Evolutionary conservation across 2,329 filamentous ascomycete genomes (phyloP), one percentile per base, ranked within the genome.

Genomic region (Beauveria sp.): DNA sequence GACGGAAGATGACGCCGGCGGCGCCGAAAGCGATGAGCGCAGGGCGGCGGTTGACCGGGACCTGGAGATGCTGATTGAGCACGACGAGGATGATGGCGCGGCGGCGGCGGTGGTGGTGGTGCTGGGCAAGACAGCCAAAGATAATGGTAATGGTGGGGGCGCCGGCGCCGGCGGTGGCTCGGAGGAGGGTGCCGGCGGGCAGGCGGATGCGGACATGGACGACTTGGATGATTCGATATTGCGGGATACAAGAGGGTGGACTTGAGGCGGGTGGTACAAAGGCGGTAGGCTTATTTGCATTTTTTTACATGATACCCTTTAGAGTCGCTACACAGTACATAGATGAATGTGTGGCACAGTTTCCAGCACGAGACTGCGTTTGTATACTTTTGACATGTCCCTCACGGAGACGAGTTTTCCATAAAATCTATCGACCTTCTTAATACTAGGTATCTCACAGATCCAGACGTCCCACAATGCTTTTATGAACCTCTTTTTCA

Each of bases 61-160:
- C 59, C 64, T 82, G 63, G 80, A 81, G 50, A 81, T 82, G 79
- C 64, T 83, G 61, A 80, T 82, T 41, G 75, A 79, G 61, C 76
- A 79, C 46, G 73, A 75, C 22, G 77, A 74, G 0, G 78, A 79
- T 0, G 76, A 80, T 0, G 77, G 16, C 18, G 30, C 8, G 24
- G 20, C 20, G 16, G 41, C 20, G 51, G 10, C 18, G 41, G 20
- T 3, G 41, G 53, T 6, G 54, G 55, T 5, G 50, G 47, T 64
- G 63, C 34, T 63, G 62, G 20, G 6, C 2, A 46, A 53, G 10
- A 16, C 28, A 40, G 24, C 22, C 2, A 63, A 61, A 6, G 61
- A 61, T 12, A 61, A n/a, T 5, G 67, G 70, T 9, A 61, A 20
- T 6, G 67, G 71, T 59, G 65, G 64, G 3, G 66, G 63, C 3